These are phyloP conservation scores for Trametes sp. DNA, from an alignment of 1,284 basidiomycete species.

Conservation along the genomic window DNA sequence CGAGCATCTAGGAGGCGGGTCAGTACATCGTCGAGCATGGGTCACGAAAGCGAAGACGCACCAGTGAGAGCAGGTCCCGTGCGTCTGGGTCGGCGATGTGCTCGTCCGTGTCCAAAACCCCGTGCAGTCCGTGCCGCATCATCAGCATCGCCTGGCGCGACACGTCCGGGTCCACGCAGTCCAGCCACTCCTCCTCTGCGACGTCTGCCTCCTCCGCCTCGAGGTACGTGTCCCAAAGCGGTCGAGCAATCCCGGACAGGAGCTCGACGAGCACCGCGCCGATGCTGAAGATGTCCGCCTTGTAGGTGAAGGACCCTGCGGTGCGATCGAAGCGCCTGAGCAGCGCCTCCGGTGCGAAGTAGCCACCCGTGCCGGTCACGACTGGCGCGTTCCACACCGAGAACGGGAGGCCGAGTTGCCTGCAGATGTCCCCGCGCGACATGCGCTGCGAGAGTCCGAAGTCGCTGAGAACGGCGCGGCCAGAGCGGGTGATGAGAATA, in stretches of 20 bases:
- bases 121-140: constrained; percentile 9
- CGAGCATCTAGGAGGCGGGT: background rate
- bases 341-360: constrained; percentile 34
- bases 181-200: constrained; percentile 4
- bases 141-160: constrained; percentile 13
- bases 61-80: constrained; percentile 3
- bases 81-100: constrained; percentile 1
- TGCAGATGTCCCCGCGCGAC: background rate
- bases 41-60: background rate
- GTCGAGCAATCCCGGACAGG: constrained; percentile 3
- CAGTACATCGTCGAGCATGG: background rate
- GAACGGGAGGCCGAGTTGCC: constrained; percentile 6
- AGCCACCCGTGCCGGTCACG: constrained; percentile 36
- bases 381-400: constrained; percentile 6
- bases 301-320: constrained; percentile 18
- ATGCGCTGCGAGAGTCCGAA: constrained; percentile 43
- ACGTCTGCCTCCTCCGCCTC: constrained; percentile 4
- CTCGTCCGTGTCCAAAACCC: background rate
- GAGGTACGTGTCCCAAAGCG: constrained; percentile 16
- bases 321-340: constrained; percentile 1
- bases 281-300: constrained; percentile 35
- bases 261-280: constrained; percentile 36
- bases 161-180: background rate
- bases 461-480: constrained; percentile 35
- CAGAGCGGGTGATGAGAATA: constrained; percentile 32